Evolutionary conservation across 352 stramenopile genomes (phyloP).

Genomic region (Phytophthora cajani): DNA sequence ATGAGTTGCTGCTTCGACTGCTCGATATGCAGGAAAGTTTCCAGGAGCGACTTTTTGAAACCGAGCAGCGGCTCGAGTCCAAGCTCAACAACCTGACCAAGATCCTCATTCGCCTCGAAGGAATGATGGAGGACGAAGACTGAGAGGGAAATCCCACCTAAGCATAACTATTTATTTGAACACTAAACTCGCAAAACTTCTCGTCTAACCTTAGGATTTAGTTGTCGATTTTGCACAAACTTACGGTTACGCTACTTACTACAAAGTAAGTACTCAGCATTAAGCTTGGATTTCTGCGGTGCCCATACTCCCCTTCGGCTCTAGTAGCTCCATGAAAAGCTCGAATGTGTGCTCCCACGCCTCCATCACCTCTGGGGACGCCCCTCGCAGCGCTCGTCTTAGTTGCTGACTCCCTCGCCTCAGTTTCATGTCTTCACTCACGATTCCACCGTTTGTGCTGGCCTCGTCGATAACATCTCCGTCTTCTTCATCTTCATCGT

Average conservation of each 20-base stretch:
- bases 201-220: neutral
- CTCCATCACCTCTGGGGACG: constrained; percentile 23
- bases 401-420: constrained; percentile 23
- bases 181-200: constrained; percentile 1
- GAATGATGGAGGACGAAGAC: constrained; percentile 62
- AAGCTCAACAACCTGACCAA: constrained; percentile 77
- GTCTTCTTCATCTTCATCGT: constrained; percentile 15
- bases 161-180: constrained; percentile 17
- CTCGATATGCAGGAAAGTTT: constrained; percentile 65
- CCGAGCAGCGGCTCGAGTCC: constrained; percentile 68
- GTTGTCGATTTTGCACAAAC: too few species aligned
- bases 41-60: constrained; percentile 65
- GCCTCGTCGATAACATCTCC: constrained; percentile 12
- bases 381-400: constrained; percentile 15
- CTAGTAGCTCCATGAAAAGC: constrained; percentile 57
- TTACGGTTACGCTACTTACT: too few species aligned
- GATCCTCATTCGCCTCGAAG: constrained; percentile 69
- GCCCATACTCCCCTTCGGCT: constrained; percentile 47
- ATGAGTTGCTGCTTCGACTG: constrained; percentile 56
- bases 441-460: neutral
- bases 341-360: constrained; percentile 52
- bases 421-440: constrained; percentile 15
- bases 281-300: neutral
- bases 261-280: neutral
- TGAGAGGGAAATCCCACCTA: constrained; percentile 11